These are phyloP conservation scores for Backusella mclennaniae DNA, from an alignment of 192 early-diverging fungal genomes.

Conservation along the genomic window DNA sequence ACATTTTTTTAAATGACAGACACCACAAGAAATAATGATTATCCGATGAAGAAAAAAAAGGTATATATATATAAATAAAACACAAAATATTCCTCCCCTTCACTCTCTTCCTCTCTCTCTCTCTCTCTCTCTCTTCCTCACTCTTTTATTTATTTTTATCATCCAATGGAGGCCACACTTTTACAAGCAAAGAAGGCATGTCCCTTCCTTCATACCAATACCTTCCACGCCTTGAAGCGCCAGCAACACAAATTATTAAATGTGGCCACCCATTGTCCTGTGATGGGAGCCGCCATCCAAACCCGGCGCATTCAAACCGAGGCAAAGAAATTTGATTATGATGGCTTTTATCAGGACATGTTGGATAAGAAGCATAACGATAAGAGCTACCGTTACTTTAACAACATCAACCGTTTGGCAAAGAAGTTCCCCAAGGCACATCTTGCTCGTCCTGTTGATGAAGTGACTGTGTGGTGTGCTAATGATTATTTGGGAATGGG, in stretches of 20 bases:
- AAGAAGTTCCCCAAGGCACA: conserved; percentile 90
- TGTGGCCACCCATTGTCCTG: conserved; percentile 69
- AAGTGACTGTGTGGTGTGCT: conserved; percentile 98
- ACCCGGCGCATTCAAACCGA: conserved; percentile 38
- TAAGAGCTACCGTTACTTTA: conserved; percentile 98
- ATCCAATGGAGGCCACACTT: conserved; percentile 36
- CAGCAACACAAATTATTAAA: conserved; percentile 43
- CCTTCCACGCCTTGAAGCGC: conserved; percentile 52
- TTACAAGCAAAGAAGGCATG: conserved; percentile 51
- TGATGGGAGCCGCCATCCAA: conserved; percentile 79
- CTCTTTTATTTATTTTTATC: background rate
- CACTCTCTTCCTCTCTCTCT: too few species aligned
- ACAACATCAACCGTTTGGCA: conserved; percentile 99
- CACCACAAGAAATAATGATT: background rate
- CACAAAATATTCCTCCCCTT: background rate
- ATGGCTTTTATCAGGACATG: conserved; percentile 77
- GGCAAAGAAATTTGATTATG: conserved; percentile 75
- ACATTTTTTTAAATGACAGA: background rate
- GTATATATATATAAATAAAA: background rate
- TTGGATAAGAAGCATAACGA: conserved; percentile 95
- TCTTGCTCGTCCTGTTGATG: conserved; percentile 76
- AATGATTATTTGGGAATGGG: conserved; percentile 99
- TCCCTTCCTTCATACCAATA: conserved; percentile 73
- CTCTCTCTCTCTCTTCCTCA: background rate
- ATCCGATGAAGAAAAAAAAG: background rate